Evolutionary conservation across 73 alveolate species (phyloP).

Genomic region (Paramecium octaurelia): DNA sequence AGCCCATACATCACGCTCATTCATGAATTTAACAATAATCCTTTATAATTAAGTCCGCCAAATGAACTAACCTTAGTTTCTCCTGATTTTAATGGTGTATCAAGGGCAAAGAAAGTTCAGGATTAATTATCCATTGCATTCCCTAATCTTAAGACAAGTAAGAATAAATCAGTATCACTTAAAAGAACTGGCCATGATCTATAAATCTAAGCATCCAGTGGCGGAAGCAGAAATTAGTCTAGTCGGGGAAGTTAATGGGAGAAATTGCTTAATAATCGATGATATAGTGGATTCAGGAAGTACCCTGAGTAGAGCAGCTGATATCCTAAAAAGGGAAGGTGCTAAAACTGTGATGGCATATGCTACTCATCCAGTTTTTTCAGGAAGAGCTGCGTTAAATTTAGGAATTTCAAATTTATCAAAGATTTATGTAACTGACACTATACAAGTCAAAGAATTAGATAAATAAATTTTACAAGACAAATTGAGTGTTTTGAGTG

Average conservation of each 20-base stretch:
- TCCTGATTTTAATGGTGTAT: slow-evolving; percentile 95
- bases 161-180: not conserved
- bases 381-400: slow-evolving; percentile 82
- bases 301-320: slow-evolving; percentile 89
- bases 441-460: slow-evolving; percentile 67
- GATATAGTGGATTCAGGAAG: slow-evolving; percentile 89
- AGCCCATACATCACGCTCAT: slow-evolving; percentile 77
- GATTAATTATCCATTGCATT: slow-evolving; percentile 47
- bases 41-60: not conserved
- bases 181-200: slow-evolving; percentile 76
- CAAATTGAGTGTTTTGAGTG: not conserved
- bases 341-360: slow-evolving; percentile 89
- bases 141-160: slow-evolving; percentile 60
- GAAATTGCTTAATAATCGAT: slow-evolving; percentile 79
- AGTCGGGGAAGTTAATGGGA: slow-evolving; percentile 84
- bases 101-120: slow-evolving; percentile 78
- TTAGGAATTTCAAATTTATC: slow-evolving; percentile 76
- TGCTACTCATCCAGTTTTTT: slow-evolving; percentile 94
- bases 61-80: slow-evolving; percentile 75
- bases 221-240: slow-evolving; percentile 70
- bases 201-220: slow-evolving; percentile 75
- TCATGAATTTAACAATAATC: slow-evolving; percentile 65
- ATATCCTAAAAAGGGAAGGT: slow-evolving; percentile 76
- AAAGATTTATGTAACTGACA: slow-evolving; percentile 80
- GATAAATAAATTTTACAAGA: slow-evolving; percentile 30